phyloP scores from a whole-genome alignment of 768 basidiomycete genomes.

The Phlegmacium glaucopus region DNA sequence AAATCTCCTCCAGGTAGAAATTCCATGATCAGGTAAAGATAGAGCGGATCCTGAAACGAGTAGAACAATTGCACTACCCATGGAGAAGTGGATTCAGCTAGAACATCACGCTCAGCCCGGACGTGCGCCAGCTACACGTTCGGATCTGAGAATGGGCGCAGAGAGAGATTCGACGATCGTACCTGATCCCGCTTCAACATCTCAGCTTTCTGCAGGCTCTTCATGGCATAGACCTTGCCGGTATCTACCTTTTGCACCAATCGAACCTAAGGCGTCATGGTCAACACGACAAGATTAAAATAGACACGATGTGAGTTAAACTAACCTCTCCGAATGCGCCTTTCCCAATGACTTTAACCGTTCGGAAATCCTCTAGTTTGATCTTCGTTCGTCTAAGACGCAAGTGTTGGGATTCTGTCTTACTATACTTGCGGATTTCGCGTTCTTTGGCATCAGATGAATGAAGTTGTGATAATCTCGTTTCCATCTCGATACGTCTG shows the following conservation, averaged over 20 bases:
- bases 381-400: conserved; percentile 93
- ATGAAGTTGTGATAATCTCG: conserved; percentile 71
- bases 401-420: conserved; percentile 85
- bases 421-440: conserved; percentile 82
- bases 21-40: conserved; percentile 96
- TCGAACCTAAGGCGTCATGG: conserved; percentile 57
- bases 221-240: conserved; percentile 99
- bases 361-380: conserved; percentile 88
- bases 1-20: conserved; percentile 89
- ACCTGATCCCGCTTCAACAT: conserved; percentile 99
- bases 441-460: conserved; percentile 83
- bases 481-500: conserved; percentile 89
- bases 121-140: conserved; percentile 84
- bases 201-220: conserved; percentile 95
- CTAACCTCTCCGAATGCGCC: conserved; percentile 96
- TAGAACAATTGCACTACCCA: conserved; percentile 99
- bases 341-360: conserved; percentile 98
- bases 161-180: conserved; percentile 17
- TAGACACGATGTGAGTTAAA: conserved; percentile 5
- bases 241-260: conserved; percentile 97
- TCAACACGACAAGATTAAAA: background rate
- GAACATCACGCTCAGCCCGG: conserved; percentile 92
- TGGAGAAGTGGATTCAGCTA: conserved; percentile 93
- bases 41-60: conserved; percentile 95
- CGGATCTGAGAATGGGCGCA: conserved; percentile 5